Evolutionary conservation across 441 rosid species (phyloP).

Genomic region (Populus tomentosa): DNA sequence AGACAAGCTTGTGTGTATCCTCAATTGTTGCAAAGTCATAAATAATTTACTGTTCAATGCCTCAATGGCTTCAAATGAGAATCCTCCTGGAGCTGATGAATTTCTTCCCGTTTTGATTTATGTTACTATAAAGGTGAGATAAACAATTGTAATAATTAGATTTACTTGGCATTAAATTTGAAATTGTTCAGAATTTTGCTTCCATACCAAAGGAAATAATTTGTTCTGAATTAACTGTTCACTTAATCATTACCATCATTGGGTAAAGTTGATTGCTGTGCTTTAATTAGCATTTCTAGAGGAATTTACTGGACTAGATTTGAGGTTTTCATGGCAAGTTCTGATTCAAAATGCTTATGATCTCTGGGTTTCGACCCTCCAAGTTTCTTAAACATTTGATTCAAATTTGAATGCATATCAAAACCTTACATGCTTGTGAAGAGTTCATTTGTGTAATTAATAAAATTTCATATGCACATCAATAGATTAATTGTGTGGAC

Average conservation of each 20-base stretch:
- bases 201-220: background rate
- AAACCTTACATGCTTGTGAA: background rate
- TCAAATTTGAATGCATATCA: background rate
- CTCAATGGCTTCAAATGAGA: conserved; percentile 69
- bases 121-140: conserved; percentile 77
- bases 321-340: background rate
- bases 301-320: background rate
- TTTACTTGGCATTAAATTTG: background rate
- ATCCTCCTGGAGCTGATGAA: conserved; percentile 95
- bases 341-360: background rate
- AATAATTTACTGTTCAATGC: conserved; percentile 74
- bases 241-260: too few relatives aligned
- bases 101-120: conserved; percentile 95
- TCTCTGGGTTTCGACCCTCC: background rate
- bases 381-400: background rate
- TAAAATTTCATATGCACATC: too few relatives aligned
- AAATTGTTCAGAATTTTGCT: background rate
- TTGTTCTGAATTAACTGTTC: background rate
- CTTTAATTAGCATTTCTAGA: background rate
- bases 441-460: background rate
- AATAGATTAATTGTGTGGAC: background rate
- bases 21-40: conserved; percentile 94
- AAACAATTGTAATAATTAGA: background rate
- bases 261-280: too few relatives aligned
- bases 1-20: conserved; percentile 94